Percentiles rank a stretch among this genome's conserved stretches.
Evolutionary conservation across 441 rosid genomes (phyloP).

Genomic region (Croton setiger): DNA sequence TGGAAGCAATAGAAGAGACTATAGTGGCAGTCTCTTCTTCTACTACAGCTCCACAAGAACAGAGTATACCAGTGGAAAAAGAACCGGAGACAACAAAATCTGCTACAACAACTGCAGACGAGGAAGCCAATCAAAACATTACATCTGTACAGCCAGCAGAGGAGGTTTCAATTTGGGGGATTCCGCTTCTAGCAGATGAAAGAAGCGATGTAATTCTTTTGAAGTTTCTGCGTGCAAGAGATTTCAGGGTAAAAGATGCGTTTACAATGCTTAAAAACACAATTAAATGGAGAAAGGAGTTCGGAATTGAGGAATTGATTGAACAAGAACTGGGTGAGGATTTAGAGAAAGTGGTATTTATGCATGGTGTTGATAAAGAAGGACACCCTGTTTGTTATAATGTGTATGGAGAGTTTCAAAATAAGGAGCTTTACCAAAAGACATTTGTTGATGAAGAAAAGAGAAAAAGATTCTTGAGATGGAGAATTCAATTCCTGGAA

Average conservation of each 20-base stretch:
- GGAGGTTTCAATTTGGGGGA: slow-evolving; percentile 60
- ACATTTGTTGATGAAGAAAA: slow-evolving; percentile 71
- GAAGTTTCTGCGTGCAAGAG: slow-evolving; percentile 79
- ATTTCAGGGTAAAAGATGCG: slow-evolving; percentile 70
- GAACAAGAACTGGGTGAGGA: slow-evolving; percentile 69
- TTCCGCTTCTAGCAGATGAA: slow-evolving; percentile 70
- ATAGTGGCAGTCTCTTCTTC: slow-evolving; percentile 46
- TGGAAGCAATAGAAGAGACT: slow-evolving; percentile 67
- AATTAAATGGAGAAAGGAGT: slow-evolving; percentile 73
- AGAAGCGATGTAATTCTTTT: slow-evolving; percentile 70
- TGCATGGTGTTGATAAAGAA: slow-evolving; percentile 72
- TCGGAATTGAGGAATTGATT: slow-evolving; percentile 65
- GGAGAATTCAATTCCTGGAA: slow-evolving; percentile 90
- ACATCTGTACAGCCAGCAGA: slow-evolving; percentile 18
- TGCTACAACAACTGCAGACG: slow-evolving; percentile 7
- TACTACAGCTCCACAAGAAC: slow-evolving; percentile 29
- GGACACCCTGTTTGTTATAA: slow-evolving; percentile 94
- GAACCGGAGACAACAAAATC: slow-evolving; percentile 17
- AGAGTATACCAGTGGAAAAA: slow-evolving; percentile 37
- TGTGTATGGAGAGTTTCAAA: slow-evolving; percentile 80
- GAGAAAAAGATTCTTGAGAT: slow-evolving; percentile 64
- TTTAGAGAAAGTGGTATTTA: slow-evolving; percentile 69
- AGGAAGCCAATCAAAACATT: slow-evolving; percentile 19
- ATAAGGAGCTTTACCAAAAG: slow-evolving; percentile 59
- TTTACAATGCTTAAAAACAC: slow-evolving; percentile 72